These are phyloP conservation scores for Leccinum rimulosum DNA, from an alignment of 768 basidiomycete genomes.

Conservation along the genomic window DNA sequence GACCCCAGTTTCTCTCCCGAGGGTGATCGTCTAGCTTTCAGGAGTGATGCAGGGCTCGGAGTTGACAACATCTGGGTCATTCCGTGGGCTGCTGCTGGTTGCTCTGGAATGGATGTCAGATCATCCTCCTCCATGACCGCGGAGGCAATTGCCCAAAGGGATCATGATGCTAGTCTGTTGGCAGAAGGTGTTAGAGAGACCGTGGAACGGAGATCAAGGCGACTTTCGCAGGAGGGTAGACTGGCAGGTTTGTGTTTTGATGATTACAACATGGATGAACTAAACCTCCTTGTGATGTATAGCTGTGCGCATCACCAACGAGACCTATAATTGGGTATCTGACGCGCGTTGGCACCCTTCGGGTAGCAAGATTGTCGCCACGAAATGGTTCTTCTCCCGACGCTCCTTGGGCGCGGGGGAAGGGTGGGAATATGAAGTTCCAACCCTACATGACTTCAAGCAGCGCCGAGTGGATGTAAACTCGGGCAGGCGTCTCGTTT, in stretches of 20 bases:
- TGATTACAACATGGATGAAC: not conserved
- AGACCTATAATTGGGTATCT: constrained; percentile 69
- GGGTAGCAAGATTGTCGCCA: constrained; percentile 61
- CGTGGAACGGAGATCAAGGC: constrained; percentile 40
- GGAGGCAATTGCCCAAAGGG: constrained; percentile 36
- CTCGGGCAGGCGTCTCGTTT: constrained; percentile 51
- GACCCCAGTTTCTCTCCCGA: constrained; percentile 72
- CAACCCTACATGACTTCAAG: constrained; percentile 19
- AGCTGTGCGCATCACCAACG: constrained; percentile 61
- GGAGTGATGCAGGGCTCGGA: constrained; percentile 70
- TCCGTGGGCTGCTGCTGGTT: constrained; percentile 55
- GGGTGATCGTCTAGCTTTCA: constrained; percentile 62
- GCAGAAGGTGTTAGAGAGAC: constrained; percentile 52
- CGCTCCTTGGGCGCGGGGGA: constrained; percentile 71
- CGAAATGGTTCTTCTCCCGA: constrained; percentile 70
- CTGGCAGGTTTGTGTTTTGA: constrained; percentile 34
- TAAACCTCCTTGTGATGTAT: constrained; percentile 5
- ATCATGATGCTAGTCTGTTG: constrained; percentile 46
- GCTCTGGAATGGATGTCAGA: constrained; percentile 56
- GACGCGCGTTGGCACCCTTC: constrained; percentile 72
- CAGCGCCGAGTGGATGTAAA: constrained; percentile 34
- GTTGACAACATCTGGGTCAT: constrained; percentile 75
- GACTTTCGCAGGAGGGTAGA: constrained; percentile 60
- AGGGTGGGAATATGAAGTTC: constrained; percentile 66
- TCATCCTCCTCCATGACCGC: constrained; percentile 33